Base-by-base conservation (phyloP, 2,329 filamentous ascomycete species). In the Ilyonectria mors-panacis region DNA sequence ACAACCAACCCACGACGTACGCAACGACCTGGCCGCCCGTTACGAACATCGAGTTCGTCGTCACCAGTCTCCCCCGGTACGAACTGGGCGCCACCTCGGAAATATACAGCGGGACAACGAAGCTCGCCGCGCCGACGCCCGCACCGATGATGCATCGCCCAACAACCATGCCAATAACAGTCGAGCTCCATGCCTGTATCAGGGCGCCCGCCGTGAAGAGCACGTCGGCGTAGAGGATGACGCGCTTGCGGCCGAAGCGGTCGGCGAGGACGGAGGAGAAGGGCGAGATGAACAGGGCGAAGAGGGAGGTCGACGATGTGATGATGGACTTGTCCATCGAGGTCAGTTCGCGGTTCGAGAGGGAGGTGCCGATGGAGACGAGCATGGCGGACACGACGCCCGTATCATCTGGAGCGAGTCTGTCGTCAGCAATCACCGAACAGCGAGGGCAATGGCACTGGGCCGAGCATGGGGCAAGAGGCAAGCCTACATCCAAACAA, bases 11-110 rank as follows among this genome's bases (percentile, higher is more conserved):
- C 7, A 94, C 82, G 2, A 97, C 78, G 79, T 98, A 98, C 2
- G 95, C 95, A 21, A 97, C 88, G 2, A 97, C 93, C 81, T 98
- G 95, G 0, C 95, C 95, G 12, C 93, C 85, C 0, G 95, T 97
- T 63, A 98, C 92, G 73, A 97, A 94, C 23, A 98, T 83, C 28
- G 92, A 90, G 66, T 94, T 91, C 63, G 96, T 88, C 1, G 94
- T 97, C 4, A 98, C 92, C 45, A 98, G 83, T 45, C 93, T 85
- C 15, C 95, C 95, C 61, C 95, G 85, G 67, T 93, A 89, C 23
- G 89, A 86, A 2, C 93, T 89, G 0, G 95, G 95, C 4, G 93
- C 91, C 13, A 97, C 84, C 80, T 98, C 95, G 9, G 93, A 92
- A 66, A 98, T 95, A 81, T 97, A 97, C 73, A 98, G 80, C 51